These are phyloP conservation scores for Pseudozyma sp. DNA, from an alignment of 1,284 basidiomycete genomes.

Conservation along the genomic window DNA sequence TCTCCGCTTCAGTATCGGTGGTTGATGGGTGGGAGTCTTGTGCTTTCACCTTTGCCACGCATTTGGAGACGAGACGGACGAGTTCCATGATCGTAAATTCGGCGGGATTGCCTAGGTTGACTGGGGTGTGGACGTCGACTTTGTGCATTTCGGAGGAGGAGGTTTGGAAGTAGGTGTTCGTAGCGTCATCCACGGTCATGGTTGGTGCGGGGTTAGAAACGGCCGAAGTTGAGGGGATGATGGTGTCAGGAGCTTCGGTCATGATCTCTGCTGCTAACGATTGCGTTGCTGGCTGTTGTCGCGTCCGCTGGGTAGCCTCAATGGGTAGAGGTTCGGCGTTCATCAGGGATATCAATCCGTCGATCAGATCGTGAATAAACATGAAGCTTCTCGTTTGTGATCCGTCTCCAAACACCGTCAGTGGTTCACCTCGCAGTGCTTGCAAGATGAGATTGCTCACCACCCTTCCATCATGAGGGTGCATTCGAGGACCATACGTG, in stretches of 20 bases:
- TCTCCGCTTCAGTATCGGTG: not conserved
- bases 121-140: constrained; percentile 71
- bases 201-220: constrained; percentile 15
- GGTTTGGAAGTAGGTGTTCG: constrained; percentile 8
- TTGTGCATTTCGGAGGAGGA: constrained; percentile 5
- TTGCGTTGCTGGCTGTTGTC: constrained; percentile 7
- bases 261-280: constrained; percentile 67
- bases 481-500: constrained; percentile 75
- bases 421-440: constrained; percentile 91
- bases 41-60: constrained; percentile 49
- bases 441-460: constrained; percentile 99
- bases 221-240: constrained; percentile 24
- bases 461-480: constrained; percentile 93
- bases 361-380: constrained; percentile 75
- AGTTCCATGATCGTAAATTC: constrained; percentile 85
- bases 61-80: constrained; percentile 62
- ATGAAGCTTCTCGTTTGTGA: constrained; percentile 92
- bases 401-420: constrained; percentile 97
- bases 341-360: constrained; percentile 69
- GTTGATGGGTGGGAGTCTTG: constrained; percentile 11
- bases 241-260: constrained; percentile 34
- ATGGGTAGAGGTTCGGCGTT: constrained; percentile 33
- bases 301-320: constrained; percentile 74
- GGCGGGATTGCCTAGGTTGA: constrained; percentile 92
- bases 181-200: not conserved